Evolutionary conservation across 2,329 filamentous ascomycete species (phyloP), one percentile per base, ranked within the genome.

Genomic region (Fusarium keratoplasticum): DNA sequence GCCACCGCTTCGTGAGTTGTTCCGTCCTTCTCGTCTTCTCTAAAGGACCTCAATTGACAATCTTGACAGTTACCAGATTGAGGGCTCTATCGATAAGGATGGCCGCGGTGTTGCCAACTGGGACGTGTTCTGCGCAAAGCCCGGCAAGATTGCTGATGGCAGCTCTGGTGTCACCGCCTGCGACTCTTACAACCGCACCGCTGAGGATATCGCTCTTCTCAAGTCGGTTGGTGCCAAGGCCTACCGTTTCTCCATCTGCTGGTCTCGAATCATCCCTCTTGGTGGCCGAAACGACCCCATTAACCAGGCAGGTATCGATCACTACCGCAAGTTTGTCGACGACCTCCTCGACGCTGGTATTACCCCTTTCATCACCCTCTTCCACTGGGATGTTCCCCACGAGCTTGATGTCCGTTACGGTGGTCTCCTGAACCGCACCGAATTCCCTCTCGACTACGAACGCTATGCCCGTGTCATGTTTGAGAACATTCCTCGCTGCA

Each of bases 381-480:
- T 93, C 83, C 95, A 97, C 84, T 97, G 95, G 94, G 95, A 97
- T 84, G 87, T 96, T 10, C 95, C 95, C 4, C 91, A 95, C 77
- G 92, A 86, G 68, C 87, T 97, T 22, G 89, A 97, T 79, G 90
- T 93, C 86, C 91, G 94, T 69, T 97, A 97, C 81, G 93, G 93
- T 29, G 95, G 95, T 22, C 88, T 95, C 64, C 84, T 96, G 76
- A 94, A 95, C 87, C 92, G 93, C 81, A 87, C 91, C 50, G 94
- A 97, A 84, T 97, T 96, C 82, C 91, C 93, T 4, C 89, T 92
- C 67, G 95, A 97, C 84, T 97, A 91, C 80, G 92, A 93, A 76
- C 86, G 92, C 83, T 97, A 95, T 80, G 93, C 94, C 11, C 91
- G 92, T 71, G 86, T 94, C 55, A 87, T 94, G 78, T 97, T 95